Percentiles rank a stretch among this genome's conserved stretches.
Evolutionary conservation across 1,284 basidiomycete species (phyloP).

Genomic region (Pisolithus thermaeus): DNA sequence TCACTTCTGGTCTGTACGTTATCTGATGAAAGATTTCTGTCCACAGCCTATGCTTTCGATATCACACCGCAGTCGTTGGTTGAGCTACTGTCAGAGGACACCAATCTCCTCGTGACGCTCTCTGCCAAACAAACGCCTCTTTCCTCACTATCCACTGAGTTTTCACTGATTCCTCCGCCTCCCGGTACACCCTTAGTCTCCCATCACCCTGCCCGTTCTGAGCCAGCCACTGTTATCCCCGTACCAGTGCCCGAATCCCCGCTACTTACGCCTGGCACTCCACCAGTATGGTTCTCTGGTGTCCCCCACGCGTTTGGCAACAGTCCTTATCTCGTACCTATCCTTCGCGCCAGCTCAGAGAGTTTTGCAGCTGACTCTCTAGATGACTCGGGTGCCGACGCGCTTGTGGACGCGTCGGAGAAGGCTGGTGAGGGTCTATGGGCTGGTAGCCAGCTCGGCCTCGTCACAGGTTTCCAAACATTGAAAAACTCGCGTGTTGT

Average conservation of each 20-base stretch:
- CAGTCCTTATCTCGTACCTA: slow-evolving; percentile 80
- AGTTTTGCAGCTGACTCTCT: slow-evolving; percentile 65
- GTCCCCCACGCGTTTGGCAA: slow-evolving; percentile 66
- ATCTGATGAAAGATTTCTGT: slow-evolving; percentile 3
- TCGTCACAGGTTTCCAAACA: slow-evolving; percentile 90
- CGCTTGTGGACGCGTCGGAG: slow-evolving; percentile 58
- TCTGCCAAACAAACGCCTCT: slow-evolving; percentile 69
- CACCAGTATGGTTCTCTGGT: slow-evolving; percentile 75
- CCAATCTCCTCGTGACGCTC: slow-evolving; percentile 83
- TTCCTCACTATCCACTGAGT: slow-evolving; percentile 69
- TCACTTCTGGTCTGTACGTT: too few species aligned
- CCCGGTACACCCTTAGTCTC: slow-evolving; percentile 69
- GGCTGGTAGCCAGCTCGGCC: slow-evolving; percentile 68
- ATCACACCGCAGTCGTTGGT: slow-evolving; percentile 83
- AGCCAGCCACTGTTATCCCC: slow-evolving; percentile 54
- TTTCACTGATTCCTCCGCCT: slow-evolving; percentile 70
- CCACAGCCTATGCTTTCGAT: slow-evolving; percentile 65
- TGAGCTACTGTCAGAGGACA: slow-evolving; percentile 60
- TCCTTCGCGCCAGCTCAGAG: slow-evolving; percentile 73
- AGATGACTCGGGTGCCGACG: slow-evolving; percentile 50
- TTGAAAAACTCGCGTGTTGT: slow-evolving; percentile 70
- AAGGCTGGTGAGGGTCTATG: slow-evolving; percentile 72
- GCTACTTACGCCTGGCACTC: slow-evolving; percentile 42
- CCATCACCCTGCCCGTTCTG: slow-evolving; percentile 66
- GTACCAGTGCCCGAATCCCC: slow-evolving; percentile 40